phyloP scores from a whole-genome alignment of 306 rosid species.

The Macrotyloma uniflorum region DNA sequence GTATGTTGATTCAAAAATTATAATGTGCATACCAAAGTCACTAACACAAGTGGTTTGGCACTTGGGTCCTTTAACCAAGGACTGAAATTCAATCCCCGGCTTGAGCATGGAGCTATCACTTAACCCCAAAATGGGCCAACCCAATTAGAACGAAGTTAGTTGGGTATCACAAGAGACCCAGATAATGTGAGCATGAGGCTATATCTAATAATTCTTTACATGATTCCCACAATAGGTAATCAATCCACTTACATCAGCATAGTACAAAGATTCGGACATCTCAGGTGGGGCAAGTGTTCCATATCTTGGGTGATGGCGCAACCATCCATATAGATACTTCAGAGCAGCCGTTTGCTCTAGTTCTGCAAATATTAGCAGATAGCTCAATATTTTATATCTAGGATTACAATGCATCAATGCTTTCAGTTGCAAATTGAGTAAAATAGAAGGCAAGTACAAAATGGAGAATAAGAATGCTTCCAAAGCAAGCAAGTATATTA shows the following conservation, averaged over 20 bases:
- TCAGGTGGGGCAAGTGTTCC: slow-evolving; percentile 82
- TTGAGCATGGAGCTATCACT: too few relatives aligned
- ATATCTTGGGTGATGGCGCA: slow-evolving; percentile 81
- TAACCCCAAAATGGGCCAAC: too few relatives aligned
- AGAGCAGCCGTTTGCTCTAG: slow-evolving; percentile 89
- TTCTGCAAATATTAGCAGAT: slow-evolving; percentile 61
- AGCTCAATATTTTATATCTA: slow-evolving; percentile 10
- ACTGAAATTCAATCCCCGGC: too few relatives aligned
- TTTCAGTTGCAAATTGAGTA: slow-evolving; percentile 29
- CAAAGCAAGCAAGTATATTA: slow-evolving; percentile 16
- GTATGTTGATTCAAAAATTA: not conserved
- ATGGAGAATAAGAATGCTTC: slow-evolving; percentile 26
- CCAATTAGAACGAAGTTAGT: too few relatives aligned
- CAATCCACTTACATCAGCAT: slow-evolving; percentile 81
- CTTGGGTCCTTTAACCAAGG: too few relatives aligned
- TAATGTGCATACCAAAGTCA: not conserved
- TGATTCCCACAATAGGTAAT: slow-evolving; percentile 9
- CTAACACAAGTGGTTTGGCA: too few relatives aligned
- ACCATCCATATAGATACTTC: slow-evolving; percentile 88
- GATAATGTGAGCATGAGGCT: not conserved
- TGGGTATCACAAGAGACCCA: too few relatives aligned
- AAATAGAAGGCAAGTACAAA: slow-evolving; percentile 22
- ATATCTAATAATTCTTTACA: not conserved
- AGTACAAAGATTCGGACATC: slow-evolving; percentile 73
- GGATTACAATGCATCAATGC: slow-evolving; percentile 30